These are phyloP conservation scores for Eimeria acervulina DNA, from an alignment of 169 alveolate genomes.

Conservation along the genomic window DNA sequence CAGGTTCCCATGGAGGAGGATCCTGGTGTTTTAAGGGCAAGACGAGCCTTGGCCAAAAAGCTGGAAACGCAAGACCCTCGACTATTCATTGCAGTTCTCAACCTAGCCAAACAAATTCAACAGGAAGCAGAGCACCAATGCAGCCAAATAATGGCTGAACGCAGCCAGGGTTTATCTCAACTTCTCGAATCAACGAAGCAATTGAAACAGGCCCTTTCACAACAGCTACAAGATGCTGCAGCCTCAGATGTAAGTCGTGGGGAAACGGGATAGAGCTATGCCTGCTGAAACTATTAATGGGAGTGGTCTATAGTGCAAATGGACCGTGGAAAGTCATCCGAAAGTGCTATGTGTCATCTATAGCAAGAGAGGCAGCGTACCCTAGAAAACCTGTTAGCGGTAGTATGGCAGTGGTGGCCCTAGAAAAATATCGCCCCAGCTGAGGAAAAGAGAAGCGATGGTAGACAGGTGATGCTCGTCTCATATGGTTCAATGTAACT, in stretches of 20 bases:
- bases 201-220: conserved; percentile 24
- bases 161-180: conserved; percentile 54
- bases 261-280: neutral
- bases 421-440: neutral
- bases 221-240: conserved; percentile 45
- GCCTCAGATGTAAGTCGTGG: conserved; percentile 31
- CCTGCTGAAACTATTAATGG: neutral
- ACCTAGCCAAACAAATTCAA: conserved; percentile 53
- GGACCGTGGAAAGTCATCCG: neutral
- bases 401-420: neutral
- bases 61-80: conserved; percentile 44
- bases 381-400: neutral
- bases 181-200: conserved; percentile 6
- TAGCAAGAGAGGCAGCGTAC: neutral
- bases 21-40: conserved; percentile 74
- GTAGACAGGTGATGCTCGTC: neutral
- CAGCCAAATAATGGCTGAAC: neutral
- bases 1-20: conserved; percentile 57
- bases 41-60: conserved; percentile 55
- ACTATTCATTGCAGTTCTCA: conserved; percentile 41
- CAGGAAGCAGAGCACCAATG: conserved; percentile 40
- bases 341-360: neutral
- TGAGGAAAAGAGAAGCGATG: neutral
- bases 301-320: neutral
- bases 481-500: neutral